These are phyloP conservation scores for Chlorella sp. DNA, from an alignment of 139 green algal species.

Conservation along the genomic window DNA sequence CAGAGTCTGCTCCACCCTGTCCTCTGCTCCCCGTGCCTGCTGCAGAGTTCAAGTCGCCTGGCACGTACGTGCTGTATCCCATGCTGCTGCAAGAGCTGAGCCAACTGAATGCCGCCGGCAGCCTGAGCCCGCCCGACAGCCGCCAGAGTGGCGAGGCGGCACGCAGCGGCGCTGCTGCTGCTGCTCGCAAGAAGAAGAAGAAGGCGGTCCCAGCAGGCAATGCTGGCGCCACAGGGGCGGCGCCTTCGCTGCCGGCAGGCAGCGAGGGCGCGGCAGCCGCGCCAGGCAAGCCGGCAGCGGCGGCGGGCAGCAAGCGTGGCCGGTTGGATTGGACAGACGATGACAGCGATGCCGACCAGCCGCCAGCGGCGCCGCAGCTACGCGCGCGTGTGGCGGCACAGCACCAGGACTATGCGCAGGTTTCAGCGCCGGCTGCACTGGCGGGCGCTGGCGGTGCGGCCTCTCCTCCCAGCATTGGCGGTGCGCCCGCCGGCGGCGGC, in stretches of 20 bases:
- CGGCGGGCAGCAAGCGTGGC: neutral
- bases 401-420: neutral
- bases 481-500: conserved; percentile 1
- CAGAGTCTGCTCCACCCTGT: no score
- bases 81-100: conserved; percentile 22
- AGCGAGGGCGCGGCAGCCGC: neutral
- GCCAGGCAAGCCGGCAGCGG: neutral
- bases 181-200: neutral
- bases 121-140: no score
- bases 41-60: conserved; percentile 27
- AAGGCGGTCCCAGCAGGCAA: neutral
- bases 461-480: conserved; percentile 6
- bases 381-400: neutral
- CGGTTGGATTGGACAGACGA: conserved; percentile 12
- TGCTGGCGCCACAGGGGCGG: neutral
- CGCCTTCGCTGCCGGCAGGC: neutral
- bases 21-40: neutral
- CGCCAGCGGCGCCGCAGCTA: neutral
- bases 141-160: no score
- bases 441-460: neutral
- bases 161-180: neutral
- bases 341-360: conserved; percentile 15
- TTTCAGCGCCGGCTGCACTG: neutral
- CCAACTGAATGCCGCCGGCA: neutral
- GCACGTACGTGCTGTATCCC: conserved; percentile 17